Evolutionary conservation across 306 rosid species (phyloP).

Genomic region (Purshia tridentata): DNA sequence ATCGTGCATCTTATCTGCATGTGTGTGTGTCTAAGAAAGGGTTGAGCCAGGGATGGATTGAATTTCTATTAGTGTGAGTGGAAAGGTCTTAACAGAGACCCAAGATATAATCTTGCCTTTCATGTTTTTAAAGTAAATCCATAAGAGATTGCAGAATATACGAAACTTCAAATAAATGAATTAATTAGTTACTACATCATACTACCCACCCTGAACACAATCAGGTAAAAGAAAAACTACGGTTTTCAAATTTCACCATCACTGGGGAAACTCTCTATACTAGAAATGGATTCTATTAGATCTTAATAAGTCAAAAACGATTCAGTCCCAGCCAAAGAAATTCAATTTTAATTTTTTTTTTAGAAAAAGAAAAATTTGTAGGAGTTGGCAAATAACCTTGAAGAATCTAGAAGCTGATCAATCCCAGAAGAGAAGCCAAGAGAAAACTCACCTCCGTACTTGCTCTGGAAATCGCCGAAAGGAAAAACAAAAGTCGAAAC

Average conservation of each 20-base stretch:
- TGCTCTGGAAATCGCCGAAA: not conserved
- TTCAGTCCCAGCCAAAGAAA: not conserved
- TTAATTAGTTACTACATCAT: not conserved
- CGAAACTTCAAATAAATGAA: not conserved
- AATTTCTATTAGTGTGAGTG: not conserved
- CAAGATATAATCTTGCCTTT: constrained; percentile 1
- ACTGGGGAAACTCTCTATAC: not conserved
- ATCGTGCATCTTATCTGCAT: not conserved
- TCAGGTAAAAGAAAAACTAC: not conserved
- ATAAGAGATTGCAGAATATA: not conserved
- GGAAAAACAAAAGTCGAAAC: not conserved
- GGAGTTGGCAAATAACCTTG: not conserved
- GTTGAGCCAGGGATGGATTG: not conserved
- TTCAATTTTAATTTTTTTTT: not conserved
- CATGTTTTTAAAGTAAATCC: not conserved
- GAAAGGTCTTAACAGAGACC: not conserved
- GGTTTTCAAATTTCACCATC: not conserved
- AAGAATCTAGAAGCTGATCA: constrained; percentile 5
- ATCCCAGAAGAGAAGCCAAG: not conserved
- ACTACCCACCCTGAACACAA: not conserved
- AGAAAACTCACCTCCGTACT: not conserved
- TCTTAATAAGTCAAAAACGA: constrained; percentile 11
- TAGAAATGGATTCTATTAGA: constrained; percentile 3
- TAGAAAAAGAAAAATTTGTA: not conserved
- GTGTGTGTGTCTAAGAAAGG: not conserved